phyloP scores from a whole-genome alignment of 2,329 filamentous ascomycete genomes.

The Gyromitra esculenta region DNA sequence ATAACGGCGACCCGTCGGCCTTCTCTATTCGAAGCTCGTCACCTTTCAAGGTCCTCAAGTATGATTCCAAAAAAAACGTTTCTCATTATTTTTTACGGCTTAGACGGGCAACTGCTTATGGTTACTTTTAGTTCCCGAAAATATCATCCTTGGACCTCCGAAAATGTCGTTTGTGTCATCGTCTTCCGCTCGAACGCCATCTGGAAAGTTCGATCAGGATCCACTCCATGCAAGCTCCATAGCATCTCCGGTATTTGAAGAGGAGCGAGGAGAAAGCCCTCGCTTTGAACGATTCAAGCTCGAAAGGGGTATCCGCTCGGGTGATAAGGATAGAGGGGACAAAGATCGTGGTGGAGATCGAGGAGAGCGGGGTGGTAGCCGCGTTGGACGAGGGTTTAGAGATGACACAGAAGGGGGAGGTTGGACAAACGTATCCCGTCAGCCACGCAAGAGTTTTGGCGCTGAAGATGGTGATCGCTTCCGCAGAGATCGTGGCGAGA shows the following conservation, averaged over 20 bases:
- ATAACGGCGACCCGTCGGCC: conserved; percentile 46
- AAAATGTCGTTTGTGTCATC: conserved; percentile 66
- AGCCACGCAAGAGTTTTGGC: conserved; percentile 58
- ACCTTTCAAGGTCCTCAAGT: conserved; percentile 57
- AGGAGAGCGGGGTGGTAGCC: conserved; percentile 51
- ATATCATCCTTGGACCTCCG: conserved; percentile 66
- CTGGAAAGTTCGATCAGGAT: conserved; percentile 55
- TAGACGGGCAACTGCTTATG: conserved; percentile 38
- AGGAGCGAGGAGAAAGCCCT: conserved; percentile 56
- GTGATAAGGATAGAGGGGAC: conserved; percentile 55
- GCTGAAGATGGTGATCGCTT: conserved; percentile 59
- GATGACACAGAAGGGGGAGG: conserved; percentile 56
- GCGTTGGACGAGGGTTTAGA: conserved; percentile 54
- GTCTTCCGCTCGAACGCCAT: conserved; percentile 60
- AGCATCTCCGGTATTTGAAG: conserved; percentile 55
- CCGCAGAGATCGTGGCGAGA: conserved; percentile 55
- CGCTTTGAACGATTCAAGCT: conserved; percentile 57
- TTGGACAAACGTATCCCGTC: conserved; percentile 58
- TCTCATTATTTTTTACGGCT: conserved; percentile 6
- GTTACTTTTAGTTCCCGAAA: conserved; percentile 61
- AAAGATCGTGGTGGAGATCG: conserved; percentile 55
- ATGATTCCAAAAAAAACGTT: conserved; percentile 33
- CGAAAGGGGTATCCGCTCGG: conserved; percentile 52
- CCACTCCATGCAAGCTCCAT: conserved; percentile 53
- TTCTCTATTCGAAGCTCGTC: conserved; percentile 55